Evolutionary conservation across 768 basidiomycete genomes (phyloP), one percentile per base, ranked within the genome.

Genomic region (Lactarius hatsudake): DNA sequence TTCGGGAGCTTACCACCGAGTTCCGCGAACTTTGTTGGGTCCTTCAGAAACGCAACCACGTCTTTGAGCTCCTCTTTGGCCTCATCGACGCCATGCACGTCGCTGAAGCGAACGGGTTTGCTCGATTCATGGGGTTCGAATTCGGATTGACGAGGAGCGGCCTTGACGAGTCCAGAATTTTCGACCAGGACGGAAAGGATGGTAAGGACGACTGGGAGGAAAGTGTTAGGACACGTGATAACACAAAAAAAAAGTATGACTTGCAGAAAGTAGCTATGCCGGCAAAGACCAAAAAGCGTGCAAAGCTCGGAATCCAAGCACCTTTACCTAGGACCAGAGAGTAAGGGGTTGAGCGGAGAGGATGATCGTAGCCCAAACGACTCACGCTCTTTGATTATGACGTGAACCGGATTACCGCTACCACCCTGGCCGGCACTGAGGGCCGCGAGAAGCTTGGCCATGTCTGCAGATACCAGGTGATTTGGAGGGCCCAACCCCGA

Each of bases 41-140:
- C 93, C 76, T 93, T 96, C 66, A 99, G 79, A 81, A 98, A 99
- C 71, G 91, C 91, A 57, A 98, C 95, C 48, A 98, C 87, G 74
- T 98, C 96, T 82, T 91, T 87, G 38, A 98, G 82, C 82, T 96
- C 95, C 74, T 90, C 87, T 78, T 98, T 98, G 42, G 92, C 97
- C 78, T 99, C 97, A 72, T 98, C 97, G 32, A 96, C 91, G 36
- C 97, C 97, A 71, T 98, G 96, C 6, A 99, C 95, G 77, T 99
- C 97, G 69, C 86, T 88, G 74, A 99, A 98, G 73, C 86, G 95
- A 77, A 96, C 90, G 1, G 86, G 71, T 36, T 71, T 81, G 72
- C 91, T 93, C 36, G 88, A 91, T 74, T 90, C 84, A 3, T 84
- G 78, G 8, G 93, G 90, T 72, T 95, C 89, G 73, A 95, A 98